Evolutionary conservation across 164 flowering plant genomes (phyloP), one percentile per base, ranked within the genome.

Genomic region (Magnolia kwangsiensis): DNA sequence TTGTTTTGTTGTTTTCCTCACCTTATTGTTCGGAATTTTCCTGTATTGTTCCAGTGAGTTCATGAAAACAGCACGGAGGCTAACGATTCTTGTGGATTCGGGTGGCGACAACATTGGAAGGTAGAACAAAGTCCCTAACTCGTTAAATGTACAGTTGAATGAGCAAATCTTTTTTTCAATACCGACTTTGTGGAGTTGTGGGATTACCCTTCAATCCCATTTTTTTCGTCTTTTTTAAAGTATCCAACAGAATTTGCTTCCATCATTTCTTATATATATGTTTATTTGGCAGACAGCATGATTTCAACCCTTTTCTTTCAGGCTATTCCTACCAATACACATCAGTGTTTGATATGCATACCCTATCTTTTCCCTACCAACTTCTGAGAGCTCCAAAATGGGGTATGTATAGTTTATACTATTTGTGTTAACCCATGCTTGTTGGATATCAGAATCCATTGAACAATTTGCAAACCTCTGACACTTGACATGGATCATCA

Each of bases 21-120:
- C 1, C 50, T 69, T 24, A 19, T 68, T 51, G 21, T 49, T 11
- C 31, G 4, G 31, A 51, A 37, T 63, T 77, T 71, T 13, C 19
- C 29, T 68, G 71, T 51, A 1, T 55, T 55, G 76, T 77, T 83
- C 88, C 91, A 94, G 98, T 67, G 90, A 89, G 24, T 92, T 91
- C 77, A 61, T 75, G 69, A 91, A 83, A 81, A 81, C 84, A 7
- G 96, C 93, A 16, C 85, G 81, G 72, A 86, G 89, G 78, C 79
- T 94, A 80, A 91, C 91, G 13, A 90, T 94, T 79, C 81, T 87
- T 51, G 84, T 70, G 81, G 92, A 92, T 78, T 87, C 93, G 5
- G 76, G 90, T 85, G 88, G 91, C 13, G 81, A 86, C 82, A 84
- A 84, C 75, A 70, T 83, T 65, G 89, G 91, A 74, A 66, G 80